Evolutionary conservation across 306 rosid species (phyloP), one percentile per base, ranked within the genome.

Genomic region (Pyrus pyrifolia): DNA sequence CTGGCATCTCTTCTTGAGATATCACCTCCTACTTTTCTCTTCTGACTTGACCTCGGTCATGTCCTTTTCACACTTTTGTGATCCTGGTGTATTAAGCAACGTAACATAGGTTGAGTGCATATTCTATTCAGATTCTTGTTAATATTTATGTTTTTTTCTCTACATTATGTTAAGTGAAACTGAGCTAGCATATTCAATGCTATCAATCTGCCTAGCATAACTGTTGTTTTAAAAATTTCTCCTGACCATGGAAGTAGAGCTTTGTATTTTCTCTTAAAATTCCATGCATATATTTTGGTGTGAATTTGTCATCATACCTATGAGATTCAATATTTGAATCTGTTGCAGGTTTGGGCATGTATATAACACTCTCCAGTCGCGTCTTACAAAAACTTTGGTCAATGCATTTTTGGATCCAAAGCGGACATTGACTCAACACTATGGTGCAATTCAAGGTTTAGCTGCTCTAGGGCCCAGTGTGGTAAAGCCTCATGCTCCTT

Each of bases 321-420:
- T 23, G 67, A 66, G 33, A 13, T 45, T 81, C 12, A 64, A 53
- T 8, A 33, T 71, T 25, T 72, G 69, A 70, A 61, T 73, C 29
- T 78, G 44, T 58, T 86, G 83, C 89, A 91, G 97, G 73, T 91
- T 89, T 89, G 97, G 91, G 72, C 93, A 85, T 83, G 89, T 91
- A 64, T 91, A 91, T 60, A 88, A 88, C 68, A 91, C 89, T 79
- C 90, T 91, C 52, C 97, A 91, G 88, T 85, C 91, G 17, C 90
- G 93, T 58, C 86, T 91, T 75, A 89, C 97, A 46, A 91, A 84
- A 84, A 91, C 97, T 68, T 81, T 91, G 85, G 77, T 89, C 71
- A 91, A 91, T 82, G 97, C 97, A 44, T 91, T 91, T 87, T 81
- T 89, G 93, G 97, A 91, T 68, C 93, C 97, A 25, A 91, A 86